Conservation (phyloP, 1,284 basidiomycete species). For the Microbotryum scabiosae region DNA sequence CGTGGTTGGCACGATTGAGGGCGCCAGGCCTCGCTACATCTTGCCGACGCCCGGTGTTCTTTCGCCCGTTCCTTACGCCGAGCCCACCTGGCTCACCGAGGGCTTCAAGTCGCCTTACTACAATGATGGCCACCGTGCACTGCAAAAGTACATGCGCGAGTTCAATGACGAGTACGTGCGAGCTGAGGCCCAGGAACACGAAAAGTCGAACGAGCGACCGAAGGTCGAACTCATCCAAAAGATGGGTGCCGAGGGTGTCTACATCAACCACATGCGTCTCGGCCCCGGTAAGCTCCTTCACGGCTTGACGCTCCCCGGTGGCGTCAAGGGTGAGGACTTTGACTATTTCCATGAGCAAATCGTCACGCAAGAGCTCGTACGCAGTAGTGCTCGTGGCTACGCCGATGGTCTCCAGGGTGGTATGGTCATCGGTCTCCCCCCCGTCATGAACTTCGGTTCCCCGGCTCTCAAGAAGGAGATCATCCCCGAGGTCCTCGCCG, state of each 20-base stretch:
- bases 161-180: slow-evolving; percentile 34
- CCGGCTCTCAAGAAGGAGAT: slow-evolving; percentile 67
- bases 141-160: slow-evolving; percentile 40
- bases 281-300: slow-evolving; percentile 69
- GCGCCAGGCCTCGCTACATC: slow-evolving; percentile 53
- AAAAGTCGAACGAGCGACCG: slow-evolving; percentile 37
- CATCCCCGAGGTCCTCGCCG: slow-evolving; percentile 68
- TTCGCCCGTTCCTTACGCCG: slow-evolving; percentile 66
- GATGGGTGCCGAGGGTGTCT: slow-evolving; percentile 45
- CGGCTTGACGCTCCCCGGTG: slow-evolving; percentile 70
- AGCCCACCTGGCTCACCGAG: slow-evolving; percentile 70
- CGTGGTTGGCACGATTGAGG: slow-evolving; percentile 47
- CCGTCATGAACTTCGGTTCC: slow-evolving; percentile 68
- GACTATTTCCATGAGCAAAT: slow-evolving; percentile 78
- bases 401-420: slow-evolving; percentile 14
- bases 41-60: slow-evolving; percentile 48
- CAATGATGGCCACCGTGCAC: slow-evolving; percentile 46
- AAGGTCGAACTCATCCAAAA: slow-evolving; percentile 38
- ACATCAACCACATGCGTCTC: slow-evolving; percentile 81
- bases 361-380: slow-evolving; percentile 73
- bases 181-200: slow-evolving; percentile 36
- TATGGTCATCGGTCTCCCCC: slow-evolving; percentile 41
- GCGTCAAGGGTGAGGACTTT: slow-evolving; percentile 81
- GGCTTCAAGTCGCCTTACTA: slow-evolving; percentile 80
- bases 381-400: slow-evolving; percentile 68